These are phyloP conservation scores for Mangifera indica DNA, from an alignment of 345 rosid genomes.

Conservation along the genomic window DNA sequence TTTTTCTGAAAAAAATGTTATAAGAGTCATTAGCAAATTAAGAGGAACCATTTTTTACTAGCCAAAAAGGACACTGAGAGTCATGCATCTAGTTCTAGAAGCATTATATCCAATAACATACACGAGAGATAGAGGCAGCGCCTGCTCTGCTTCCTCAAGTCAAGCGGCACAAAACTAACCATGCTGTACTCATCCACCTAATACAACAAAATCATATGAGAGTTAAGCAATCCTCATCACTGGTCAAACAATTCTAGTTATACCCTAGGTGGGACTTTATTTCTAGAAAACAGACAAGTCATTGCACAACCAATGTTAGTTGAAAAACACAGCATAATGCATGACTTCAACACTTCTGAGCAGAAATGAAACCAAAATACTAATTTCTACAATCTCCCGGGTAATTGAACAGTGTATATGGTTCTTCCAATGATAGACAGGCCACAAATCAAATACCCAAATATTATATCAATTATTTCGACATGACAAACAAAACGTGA, in stretches of 20 bases:
- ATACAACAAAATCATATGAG: background rate
- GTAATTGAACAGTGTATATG: background rate
- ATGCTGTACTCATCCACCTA: constrained; percentile 84
- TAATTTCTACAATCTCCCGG: background rate
- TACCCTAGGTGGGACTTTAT: background rate
- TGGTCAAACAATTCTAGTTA: background rate
- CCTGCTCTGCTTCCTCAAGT: constrained; percentile 22
- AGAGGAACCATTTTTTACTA: background rate
- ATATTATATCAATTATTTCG: background rate
- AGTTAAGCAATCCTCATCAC: background rate
- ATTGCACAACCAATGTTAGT: background rate
- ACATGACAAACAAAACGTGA: background rate
- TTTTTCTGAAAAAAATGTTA: background rate
- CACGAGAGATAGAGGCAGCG: background rate
- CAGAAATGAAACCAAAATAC: background rate
- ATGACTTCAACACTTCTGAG: background rate
- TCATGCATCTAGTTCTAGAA: background rate
- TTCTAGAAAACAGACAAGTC: background rate
- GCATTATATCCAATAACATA: background rate
- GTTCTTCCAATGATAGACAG: background rate
- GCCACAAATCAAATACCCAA: background rate
- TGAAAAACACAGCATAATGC: constrained; percentile 4
- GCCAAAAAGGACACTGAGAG: background rate
- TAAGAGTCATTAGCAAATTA: background rate
- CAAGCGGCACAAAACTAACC: constrained; percentile 62